A percentile compares a stretch with the other conserved stretches of the same genome.
phyloP scores from a whole-genome alignment of 1,284 basidiomycete species.

The Spongispora temasekensis region DNA sequence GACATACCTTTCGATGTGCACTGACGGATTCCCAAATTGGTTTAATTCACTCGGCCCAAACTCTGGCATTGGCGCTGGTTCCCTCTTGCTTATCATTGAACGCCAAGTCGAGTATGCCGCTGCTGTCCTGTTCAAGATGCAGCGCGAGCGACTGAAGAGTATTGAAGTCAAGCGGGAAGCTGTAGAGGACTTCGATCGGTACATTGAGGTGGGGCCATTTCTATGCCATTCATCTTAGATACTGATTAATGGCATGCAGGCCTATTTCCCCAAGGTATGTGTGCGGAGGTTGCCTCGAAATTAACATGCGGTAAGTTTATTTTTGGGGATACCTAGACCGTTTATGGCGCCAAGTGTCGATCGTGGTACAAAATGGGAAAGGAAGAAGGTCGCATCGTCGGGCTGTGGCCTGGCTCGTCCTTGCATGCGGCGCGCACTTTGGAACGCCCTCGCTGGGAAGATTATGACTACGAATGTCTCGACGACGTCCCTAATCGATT shows the following conservation, averaged over 20 bases:
- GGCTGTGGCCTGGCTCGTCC: constrained; percentile 62
- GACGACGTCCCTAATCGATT: constrained; percentile 48
- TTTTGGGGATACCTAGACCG: constrained; percentile 43
- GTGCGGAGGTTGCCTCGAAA: no score
- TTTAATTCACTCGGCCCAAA: constrained; percentile 61
- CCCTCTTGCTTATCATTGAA: constrained; percentile 52
- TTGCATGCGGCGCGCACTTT: constrained; percentile 53
- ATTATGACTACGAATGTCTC: constrained; percentile 55
- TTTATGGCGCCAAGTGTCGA: constrained; percentile 58
- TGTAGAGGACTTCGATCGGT: constrained; percentile 60
- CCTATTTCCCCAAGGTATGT: constrained; percentile 50
- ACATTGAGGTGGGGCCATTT: constrained; percentile 42
- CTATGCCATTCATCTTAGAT: not conserved
- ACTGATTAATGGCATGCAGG: constrained; percentile 27
- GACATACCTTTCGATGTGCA: constrained; percentile 55
- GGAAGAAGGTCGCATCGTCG: constrained; percentile 56
- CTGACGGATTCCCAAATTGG: constrained; percentile 64
- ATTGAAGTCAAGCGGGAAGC: constrained; percentile 59
- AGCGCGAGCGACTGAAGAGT: constrained; percentile 59
- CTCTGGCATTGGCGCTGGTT: constrained; percentile 30
- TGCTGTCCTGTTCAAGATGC: constrained; percentile 55
- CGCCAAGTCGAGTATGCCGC: constrained; percentile 56
- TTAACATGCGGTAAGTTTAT: no score
- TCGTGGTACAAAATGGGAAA: constrained; percentile 70
- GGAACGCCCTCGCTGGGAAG: constrained; percentile 63